Conservation (phyloP, 768 basidiomycete species). For the Psilocybe cyanescens region DNA sequence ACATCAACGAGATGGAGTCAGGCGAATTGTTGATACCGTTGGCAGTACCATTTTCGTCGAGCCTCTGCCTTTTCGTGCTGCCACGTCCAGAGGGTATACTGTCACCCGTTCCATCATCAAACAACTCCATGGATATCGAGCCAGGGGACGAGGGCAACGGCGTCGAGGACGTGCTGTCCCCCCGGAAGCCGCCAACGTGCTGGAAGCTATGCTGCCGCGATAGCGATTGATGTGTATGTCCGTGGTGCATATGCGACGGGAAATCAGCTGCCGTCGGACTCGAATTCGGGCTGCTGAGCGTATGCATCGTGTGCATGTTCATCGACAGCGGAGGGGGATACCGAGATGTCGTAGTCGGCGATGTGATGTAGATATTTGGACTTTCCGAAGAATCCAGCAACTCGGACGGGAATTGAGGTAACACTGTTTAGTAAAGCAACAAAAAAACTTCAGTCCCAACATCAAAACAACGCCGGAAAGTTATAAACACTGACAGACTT, state of each 20-base stretch:
- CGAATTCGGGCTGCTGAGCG: conserved; percentile 50
- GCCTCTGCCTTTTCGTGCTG: conserved; percentile 57
- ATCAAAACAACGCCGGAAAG: not conserved
- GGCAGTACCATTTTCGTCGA: conserved; percentile 39
- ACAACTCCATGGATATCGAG: conserved; percentile 47
- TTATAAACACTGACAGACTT: conserved; percentile 41
- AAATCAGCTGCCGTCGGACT: conserved; percentile 58
- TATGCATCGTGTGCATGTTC: conserved; percentile 50
- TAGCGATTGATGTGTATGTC: conserved; percentile 44
- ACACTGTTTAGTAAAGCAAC: conserved; percentile 29
- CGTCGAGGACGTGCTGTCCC: conserved; percentile 37
- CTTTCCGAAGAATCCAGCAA: conserved; percentile 55
- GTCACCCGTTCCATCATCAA: conserved; percentile 39
- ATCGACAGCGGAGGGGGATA: conserved; percentile 50
- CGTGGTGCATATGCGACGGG: conserved; percentile 34
- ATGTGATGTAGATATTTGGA: conserved; percentile 77
- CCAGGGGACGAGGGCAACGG: conserved; percentile 45
- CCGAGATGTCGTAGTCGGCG: conserved; percentile 52
- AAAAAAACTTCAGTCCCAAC: not conserved
- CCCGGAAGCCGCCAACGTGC: conserved; percentile 40
- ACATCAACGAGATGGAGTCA: conserved; percentile 35
- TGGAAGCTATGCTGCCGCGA: conserved; percentile 68
- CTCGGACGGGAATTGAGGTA: conserved; percentile 51
- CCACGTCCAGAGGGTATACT: conserved; percentile 31
- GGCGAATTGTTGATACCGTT: conserved; percentile 28